phyloP scores from a whole-genome alignment of 306 rosid genomes.

The Acacia crassicarpa region DNA sequence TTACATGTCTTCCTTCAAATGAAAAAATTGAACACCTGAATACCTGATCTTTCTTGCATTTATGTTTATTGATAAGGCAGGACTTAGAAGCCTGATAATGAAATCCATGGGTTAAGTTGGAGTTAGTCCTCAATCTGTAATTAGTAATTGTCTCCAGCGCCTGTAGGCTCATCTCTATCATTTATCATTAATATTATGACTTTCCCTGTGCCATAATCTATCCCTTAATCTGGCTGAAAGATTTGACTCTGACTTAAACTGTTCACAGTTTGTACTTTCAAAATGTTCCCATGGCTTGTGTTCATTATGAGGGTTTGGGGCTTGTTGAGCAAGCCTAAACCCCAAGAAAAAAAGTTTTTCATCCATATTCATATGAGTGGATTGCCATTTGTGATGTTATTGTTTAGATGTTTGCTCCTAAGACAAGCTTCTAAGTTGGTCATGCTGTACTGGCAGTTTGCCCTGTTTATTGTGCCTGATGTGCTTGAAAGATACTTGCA shows the following conservation, averaged over 20 bases:
- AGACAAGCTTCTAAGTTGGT: slow-evolving; percentile 30
- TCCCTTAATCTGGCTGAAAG: not conserved
- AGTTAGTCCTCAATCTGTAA: slow-evolving; percentile 3
- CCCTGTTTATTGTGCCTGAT: slow-evolving; percentile 82
- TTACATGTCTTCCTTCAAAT: slow-evolving; percentile 8
- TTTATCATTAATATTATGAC: not conserved
- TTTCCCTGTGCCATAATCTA: not conserved
- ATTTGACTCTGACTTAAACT: slow-evolving; percentile 8
- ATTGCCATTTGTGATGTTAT: slow-evolving; percentile 12
- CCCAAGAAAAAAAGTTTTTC: not conserved
- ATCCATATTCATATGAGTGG: slow-evolving; percentile 27
- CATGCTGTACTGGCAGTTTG: slow-evolving; percentile 62
- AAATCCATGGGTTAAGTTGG: not conserved
- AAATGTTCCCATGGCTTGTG: not conserved
- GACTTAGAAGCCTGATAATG: not conserved
- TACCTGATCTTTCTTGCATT: slow-evolving; percentile 11
- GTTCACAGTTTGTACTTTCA: not conserved
- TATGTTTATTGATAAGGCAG: not conserved
- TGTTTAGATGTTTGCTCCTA: slow-evolving; percentile 20
- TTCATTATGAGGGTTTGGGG: slow-evolving; percentile 17
- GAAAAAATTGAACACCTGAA: slow-evolving; percentile 11
- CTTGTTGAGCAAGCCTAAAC: slow-evolving; percentile 15
- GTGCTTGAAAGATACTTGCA: slow-evolving; percentile 97
- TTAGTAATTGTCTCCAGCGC: not conserved
- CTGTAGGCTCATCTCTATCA: not conserved